These are phyloP conservation scores for Bisporella sp. DNA, from an alignment of 2,329 filamentous ascomycete genomes.

Conservation along the genomic window DNA sequence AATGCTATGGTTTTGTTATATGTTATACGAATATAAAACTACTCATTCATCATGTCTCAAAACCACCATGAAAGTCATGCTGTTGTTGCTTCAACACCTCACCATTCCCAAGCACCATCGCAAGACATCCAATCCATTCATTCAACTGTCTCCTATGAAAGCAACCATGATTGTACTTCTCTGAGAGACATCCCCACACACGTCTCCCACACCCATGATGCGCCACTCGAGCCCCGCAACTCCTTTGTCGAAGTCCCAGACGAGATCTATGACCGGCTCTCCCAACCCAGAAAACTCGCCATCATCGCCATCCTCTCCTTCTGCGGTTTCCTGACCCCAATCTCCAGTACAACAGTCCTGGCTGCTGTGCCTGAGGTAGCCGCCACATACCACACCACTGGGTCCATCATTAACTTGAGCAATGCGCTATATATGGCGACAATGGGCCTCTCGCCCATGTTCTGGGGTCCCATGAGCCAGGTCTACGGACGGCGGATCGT, in stretches of 20 bases:
- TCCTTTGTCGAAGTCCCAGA: slow-evolving; percentile 31
- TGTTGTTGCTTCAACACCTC: background rate
- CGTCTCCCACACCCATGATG: slow-evolving; percentile 23
- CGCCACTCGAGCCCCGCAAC: slow-evolving; percentile 20
- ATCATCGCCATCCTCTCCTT: slow-evolving; percentile 66
- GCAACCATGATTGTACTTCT: slow-evolving; percentile 2
- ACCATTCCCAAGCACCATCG: too few species aligned
- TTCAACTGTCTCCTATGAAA: background rate
- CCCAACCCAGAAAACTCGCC: slow-evolving; percentile 51
- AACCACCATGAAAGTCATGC: slow-evolving; percentile 12
- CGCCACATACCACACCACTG: slow-evolving; percentile 54
- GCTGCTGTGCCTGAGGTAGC: slow-evolving; percentile 71
- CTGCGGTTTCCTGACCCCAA: slow-evolving; percentile 69
- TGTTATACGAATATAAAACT: slow-evolving; percentile 1
- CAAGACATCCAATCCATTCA: background rate
- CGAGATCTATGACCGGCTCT: slow-evolving; percentile 58
- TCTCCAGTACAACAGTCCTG: slow-evolving; percentile 67
- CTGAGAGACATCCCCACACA: slow-evolving; percentile 19
- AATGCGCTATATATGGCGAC: slow-evolving; percentile 71
- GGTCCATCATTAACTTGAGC: slow-evolving; percentile 62
- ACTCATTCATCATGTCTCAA: slow-evolving; percentile 16
- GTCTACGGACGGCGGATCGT: slow-evolving; percentile 54
- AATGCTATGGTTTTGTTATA: too few species aligned
- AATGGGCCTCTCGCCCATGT: slow-evolving; percentile 63
- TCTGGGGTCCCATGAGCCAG: slow-evolving; percentile 68